Percentiles rank a stretch among this genome's conserved stretches.
These are phyloP conservation scores for Cladosporium sp. DNA, from an alignment of 2,329 filamentous ascomycete genomes.

Conservation along the genomic window DNA sequence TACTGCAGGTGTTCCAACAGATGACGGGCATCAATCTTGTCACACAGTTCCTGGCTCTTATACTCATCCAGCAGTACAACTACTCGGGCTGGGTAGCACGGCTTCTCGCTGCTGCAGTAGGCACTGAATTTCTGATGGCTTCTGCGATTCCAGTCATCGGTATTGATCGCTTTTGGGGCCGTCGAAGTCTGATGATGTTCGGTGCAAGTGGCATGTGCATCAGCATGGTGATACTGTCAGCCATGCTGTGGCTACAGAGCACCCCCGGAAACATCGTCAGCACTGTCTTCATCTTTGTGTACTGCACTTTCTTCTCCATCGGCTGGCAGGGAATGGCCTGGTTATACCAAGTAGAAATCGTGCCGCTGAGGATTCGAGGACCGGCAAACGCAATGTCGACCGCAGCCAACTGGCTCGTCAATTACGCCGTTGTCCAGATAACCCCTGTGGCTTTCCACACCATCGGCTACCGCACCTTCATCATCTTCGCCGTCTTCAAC, in stretches of 20 bases:
- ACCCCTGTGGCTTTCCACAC: slow-evolving; percentile 28
- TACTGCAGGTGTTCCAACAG: slow-evolving; percentile 50
- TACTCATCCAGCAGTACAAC: slow-evolving; percentile 39
- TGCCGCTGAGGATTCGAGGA: slow-evolving; percentile 60
- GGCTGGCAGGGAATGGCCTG: slow-evolving; percentile 63
- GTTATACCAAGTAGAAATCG: slow-evolving; percentile 64
- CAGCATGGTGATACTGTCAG: slow-evolving; percentile 63
- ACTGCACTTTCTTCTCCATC: slow-evolving; percentile 62
- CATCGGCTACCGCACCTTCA: slow-evolving; percentile 30
- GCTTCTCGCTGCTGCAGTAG: slow-evolving; percentile 32
- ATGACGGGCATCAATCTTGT: slow-evolving; percentile 39
- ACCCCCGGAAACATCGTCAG: slow-evolving; percentile 44
- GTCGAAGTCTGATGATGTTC: slow-evolving; percentile 35
- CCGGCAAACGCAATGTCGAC: slow-evolving; percentile 66
- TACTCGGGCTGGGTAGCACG: slow-evolving; percentile 34
- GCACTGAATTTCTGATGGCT: slow-evolving; percentile 53
- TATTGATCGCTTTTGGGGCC: slow-evolving; percentile 39
- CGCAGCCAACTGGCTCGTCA: slow-evolving; percentile 43
- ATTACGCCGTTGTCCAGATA: slow-evolving; percentile 45
- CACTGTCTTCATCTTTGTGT: slow-evolving; percentile 60
- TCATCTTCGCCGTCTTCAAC: slow-evolving; percentile 27
- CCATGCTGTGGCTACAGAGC: slow-evolving; percentile 40
- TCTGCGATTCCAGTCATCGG: slow-evolving; percentile 52
- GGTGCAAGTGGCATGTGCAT: slow-evolving; percentile 51
- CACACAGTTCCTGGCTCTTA: slow-evolving; percentile 44